These are phyloP conservation scores for Talaromyces sp. DNA, from an alignment of 2,329 filamentous ascomycete genomes.

Conservation along the genomic window DNA sequence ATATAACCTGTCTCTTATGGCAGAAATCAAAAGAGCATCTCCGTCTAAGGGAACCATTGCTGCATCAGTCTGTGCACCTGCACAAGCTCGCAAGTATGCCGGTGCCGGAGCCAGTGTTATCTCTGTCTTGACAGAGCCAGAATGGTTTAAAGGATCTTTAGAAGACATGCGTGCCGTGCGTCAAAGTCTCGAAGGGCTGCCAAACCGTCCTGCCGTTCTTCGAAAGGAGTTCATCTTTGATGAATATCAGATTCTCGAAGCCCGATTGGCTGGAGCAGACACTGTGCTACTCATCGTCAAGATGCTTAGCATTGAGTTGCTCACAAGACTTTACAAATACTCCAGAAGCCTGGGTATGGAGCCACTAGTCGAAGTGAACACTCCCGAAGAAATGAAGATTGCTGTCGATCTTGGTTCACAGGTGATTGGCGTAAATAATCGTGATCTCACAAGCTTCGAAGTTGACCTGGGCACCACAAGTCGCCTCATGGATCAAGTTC, in stretches of 20 bases:
- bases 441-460: slow-evolving; percentile 92
- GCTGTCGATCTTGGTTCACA: slow-evolving; percentile 82
- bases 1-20: slow-evolving; percentile 88
- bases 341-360: slow-evolving; percentile 92
- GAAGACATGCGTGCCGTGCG: slow-evolving; percentile 86
- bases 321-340: slow-evolving; percentile 80
- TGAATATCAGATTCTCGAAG: slow-evolving; percentile 96
- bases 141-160: slow-evolving; percentile 98
- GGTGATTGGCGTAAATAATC: slow-evolving; percentile 96
- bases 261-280: slow-evolving; percentile 85
- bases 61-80: slow-evolving; percentile 77
- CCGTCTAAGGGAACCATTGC: slow-evolving; percentile 95
- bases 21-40: slow-evolving; percentile 94
- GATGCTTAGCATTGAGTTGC: slow-evolving; percentile 75
- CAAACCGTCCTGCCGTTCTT: slow-evolving; percentile 83
- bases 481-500: slow-evolving; percentile 79
- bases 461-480: slow-evolving; percentile 92
- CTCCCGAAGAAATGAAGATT: slow-evolving; percentile 81
- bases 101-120: slow-evolving; percentile 93
- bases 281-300: slow-evolving; percentile 96
- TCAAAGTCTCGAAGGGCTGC: slow-evolving; percentile 83
- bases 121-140: slow-evolving; percentile 94
- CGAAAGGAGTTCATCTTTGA: slow-evolving; percentile 98
- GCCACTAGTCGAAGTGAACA: slow-evolving; percentile 94
- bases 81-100: slow-evolving; percentile 87